These are phyloP conservation scores for Phaeoacremonium minimum DNA, from an alignment of 2,329 filamentous ascomycete genomes.

Conservation along the genomic window DNA sequence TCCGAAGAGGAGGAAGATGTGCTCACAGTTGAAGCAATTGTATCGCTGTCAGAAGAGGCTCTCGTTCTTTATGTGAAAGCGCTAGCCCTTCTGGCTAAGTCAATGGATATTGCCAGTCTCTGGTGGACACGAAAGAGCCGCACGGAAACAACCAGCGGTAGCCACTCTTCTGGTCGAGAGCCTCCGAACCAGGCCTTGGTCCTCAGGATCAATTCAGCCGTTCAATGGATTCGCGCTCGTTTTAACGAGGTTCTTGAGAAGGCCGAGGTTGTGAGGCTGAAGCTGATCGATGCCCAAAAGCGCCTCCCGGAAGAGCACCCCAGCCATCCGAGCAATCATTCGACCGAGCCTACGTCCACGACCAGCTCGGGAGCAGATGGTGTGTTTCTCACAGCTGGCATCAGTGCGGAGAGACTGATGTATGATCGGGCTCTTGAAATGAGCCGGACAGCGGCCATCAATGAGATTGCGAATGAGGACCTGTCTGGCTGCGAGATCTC, in stretches of 20 bases:
- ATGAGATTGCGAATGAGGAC: slow-evolving; percentile 91
- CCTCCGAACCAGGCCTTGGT: slow-evolving; percentile 47
- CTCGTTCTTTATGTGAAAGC: slow-evolving; percentile 95
- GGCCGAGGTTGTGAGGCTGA: slow-evolving; percentile 87
- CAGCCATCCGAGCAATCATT: slow-evolving; percentile 77
- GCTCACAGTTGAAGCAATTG: slow-evolving; percentile 79
- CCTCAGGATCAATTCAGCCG: slow-evolving; percentile 81
- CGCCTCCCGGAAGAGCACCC: slow-evolving; percentile 80
- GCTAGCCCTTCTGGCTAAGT: slow-evolving; percentile 81
- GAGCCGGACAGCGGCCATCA: slow-evolving; percentile 90
- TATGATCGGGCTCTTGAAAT: slow-evolving; percentile 96
- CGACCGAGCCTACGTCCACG: slow-evolving; percentile 50
- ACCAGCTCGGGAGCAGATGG: slow-evolving; percentile 68
- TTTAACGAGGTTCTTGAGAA: slow-evolving; percentile 99
- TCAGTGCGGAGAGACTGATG: slow-evolving; percentile 96
- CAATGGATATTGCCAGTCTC: slow-evolving; percentile 88
- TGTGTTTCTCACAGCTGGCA: slow-evolving; percentile 78
- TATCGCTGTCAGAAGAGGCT: slow-evolving; percentile 88
- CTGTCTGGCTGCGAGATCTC: slow-evolving; percentile 83
- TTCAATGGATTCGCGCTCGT: slow-evolving; percentile 88
- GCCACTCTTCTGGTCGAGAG: slow-evolving; percentile 31
- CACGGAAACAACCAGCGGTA: slow-evolving; percentile 48
- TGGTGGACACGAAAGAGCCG: slow-evolving; percentile 85
- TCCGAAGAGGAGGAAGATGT: slow-evolving; percentile 69
- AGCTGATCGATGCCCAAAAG: slow-evolving; percentile 81